Evolutionary conservation across 2,329 filamentous ascomycete genomes (phyloP).

Genomic region (Fusarium fracticaudum): DNA sequence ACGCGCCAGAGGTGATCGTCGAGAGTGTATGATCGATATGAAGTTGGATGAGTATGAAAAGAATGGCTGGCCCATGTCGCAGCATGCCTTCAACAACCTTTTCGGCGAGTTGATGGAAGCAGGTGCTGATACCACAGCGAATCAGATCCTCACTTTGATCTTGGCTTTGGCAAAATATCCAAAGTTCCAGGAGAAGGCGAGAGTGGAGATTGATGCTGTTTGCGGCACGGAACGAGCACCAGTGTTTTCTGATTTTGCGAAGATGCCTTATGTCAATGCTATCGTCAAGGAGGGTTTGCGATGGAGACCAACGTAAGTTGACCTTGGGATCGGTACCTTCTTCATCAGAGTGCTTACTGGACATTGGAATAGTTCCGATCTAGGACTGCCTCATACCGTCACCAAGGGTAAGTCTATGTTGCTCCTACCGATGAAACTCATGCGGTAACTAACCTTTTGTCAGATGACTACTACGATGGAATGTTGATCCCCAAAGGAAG

Average conservation of each 20-base stretch:
- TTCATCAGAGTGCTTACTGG: background rate
- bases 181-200: background rate
- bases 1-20: background rate
- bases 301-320: background rate
- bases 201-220: background rate
- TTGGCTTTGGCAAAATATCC: background rate
- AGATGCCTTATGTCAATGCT: background rate
- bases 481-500: background rate
- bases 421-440: background rate
- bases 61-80: background rate
- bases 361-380: background rate
- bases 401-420: background rate
- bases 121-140: background rate
- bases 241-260: background rate
- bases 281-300: background rate
- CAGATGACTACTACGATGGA: background rate
- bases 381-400: background rate
- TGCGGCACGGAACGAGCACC: background rate
- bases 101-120: background rate
- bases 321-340: accelerated
- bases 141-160: background rate
- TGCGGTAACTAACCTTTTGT: accelerated
- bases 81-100: background rate
- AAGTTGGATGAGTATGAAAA: background rate
- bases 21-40: background rate